Evolutionary conservation across 352 stramenopile species (phyloP).

Genomic region (Phytopythium chamaehyphon): DNA sequence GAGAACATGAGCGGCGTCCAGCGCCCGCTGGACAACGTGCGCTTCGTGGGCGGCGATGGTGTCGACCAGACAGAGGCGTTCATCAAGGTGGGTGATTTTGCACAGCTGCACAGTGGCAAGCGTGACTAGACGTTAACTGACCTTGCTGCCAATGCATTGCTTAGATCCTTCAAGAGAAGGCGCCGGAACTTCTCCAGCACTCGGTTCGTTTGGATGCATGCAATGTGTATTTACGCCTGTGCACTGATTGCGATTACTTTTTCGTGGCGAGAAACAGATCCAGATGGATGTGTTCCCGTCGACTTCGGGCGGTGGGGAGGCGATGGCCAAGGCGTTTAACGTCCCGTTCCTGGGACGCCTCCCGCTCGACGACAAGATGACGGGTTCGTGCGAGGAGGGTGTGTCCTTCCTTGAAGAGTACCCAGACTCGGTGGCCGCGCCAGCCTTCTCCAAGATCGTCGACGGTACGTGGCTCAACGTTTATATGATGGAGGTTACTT

Average conservation of each 20-base stretch:
- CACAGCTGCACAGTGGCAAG: background rate
- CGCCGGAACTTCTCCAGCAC: conserved; percentile 69
- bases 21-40: conserved; percentile 69
- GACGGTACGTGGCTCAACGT: conserved; percentile 22
- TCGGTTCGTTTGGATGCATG: conserved; percentile 9
- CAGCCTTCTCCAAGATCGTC: conserved; percentile 72
- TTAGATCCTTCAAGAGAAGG: conserved; percentile 82
- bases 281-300: conserved; percentile 92
- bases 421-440: conserved; percentile 60
- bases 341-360: conserved; percentile 97
- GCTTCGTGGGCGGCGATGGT: conserved; percentile 55
- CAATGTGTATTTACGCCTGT: too few relatives aligned
- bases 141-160: background rate
- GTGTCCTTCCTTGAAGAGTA: conserved; percentile 92
- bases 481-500: background rate
- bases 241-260: background rate
- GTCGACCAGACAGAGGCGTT: conserved; percentile 57
- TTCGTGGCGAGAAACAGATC: conserved; percentile 22
- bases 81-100: conserved; percentile 34
- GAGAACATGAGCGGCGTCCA: conserved; percentile 99
- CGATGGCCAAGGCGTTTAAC: conserved; percentile 95
- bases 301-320: conserved; percentile 80
- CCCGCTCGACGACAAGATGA: conserved; percentile 97
- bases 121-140: background rate
- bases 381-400: conserved; percentile 94